A percentile compares a stretch with the other conserved stretches of the same genome.
These are phyloP conservation scores for Sporisorium exsertum DNA, from an alignment of 1,284 basidiomycete species.

Conservation along the genomic window DNA sequence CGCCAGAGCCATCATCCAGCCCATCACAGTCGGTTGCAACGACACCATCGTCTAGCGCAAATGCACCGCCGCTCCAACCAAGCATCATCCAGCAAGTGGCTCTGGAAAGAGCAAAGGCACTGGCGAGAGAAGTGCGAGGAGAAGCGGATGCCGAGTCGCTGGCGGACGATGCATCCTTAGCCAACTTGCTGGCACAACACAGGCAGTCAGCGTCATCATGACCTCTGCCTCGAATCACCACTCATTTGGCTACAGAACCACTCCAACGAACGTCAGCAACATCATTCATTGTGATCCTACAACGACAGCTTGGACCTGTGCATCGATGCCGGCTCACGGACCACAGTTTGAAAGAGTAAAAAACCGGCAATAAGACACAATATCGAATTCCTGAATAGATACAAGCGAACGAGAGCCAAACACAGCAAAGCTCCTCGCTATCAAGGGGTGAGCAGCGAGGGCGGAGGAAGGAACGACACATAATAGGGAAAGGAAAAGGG, in stretches of 20 bases:
- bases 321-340: neutral
- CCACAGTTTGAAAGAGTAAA: neutral
- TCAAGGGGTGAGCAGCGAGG: neutral
- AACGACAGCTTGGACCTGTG: neutral
- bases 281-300: neutral
- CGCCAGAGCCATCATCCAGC: neutral
- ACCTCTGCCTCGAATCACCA: neutral
- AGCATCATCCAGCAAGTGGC: constrained; percentile 50
- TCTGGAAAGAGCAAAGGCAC: constrained; percentile 36
- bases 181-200: constrained; percentile 32
- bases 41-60: neutral
- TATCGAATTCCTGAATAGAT: constrained; percentile 6
- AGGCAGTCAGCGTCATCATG: constrained; percentile 23
- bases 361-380: neutral
- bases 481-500: neutral
- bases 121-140: constrained; percentile 36
- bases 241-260: neutral
- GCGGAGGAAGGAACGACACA: neutral
- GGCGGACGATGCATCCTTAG: constrained; percentile 26
- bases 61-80: constrained; percentile 6
- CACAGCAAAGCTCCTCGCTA: neutral
- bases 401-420: neutral
- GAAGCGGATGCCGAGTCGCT: constrained; percentile 9
- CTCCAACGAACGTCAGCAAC: neutral
- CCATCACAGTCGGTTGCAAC: neutral